Percentiles rank a stretch among this genome's conserved stretches.
phyloP scores from a whole-genome alignment of 768 basidiomycete species.

The Suillus tomentosus region DNA sequence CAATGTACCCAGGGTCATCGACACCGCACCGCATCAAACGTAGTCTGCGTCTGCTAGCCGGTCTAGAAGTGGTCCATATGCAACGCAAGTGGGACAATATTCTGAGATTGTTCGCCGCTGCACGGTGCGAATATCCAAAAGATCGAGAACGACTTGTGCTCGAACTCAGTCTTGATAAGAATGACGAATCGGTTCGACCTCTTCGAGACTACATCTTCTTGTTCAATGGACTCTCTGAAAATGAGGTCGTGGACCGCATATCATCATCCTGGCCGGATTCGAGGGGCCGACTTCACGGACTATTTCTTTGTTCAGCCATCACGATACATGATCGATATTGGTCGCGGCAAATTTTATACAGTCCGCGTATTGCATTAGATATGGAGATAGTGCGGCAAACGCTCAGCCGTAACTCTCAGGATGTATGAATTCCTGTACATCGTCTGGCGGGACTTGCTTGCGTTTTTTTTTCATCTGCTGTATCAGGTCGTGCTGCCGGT shows the following conservation, averaged over 20 bases:
- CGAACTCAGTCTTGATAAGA: not conserved
- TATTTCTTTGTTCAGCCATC: not conserved
- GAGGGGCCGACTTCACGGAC: not conserved
- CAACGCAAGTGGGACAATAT: not conserved
- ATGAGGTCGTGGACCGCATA: not conserved
- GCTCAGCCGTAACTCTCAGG: not conserved
- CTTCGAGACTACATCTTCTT: constrained; percentile 2
- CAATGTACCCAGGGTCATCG: not conserved
- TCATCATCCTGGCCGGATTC: not conserved
- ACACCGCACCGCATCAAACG: not conserved
- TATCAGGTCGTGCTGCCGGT: no score
- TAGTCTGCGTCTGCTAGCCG: not conserved
- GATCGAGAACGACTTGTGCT: not conserved
- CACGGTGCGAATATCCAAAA: not conserved
- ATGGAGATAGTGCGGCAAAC: not conserved
- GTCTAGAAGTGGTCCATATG: not conserved
- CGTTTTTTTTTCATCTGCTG: no score
- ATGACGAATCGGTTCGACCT: not conserved
- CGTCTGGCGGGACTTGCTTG: not conserved
- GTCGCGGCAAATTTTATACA: not conserved
- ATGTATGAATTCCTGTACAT: not conserved
- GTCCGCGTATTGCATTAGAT: not conserved
- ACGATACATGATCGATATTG: not conserved
- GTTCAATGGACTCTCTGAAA: not conserved
- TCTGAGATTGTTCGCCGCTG: not conserved